These are phyloP conservation scores for Laburnicola sp. DNA, from an alignment of 2,329 filamentous ascomycete species.

Conservation along the genomic window DNA sequence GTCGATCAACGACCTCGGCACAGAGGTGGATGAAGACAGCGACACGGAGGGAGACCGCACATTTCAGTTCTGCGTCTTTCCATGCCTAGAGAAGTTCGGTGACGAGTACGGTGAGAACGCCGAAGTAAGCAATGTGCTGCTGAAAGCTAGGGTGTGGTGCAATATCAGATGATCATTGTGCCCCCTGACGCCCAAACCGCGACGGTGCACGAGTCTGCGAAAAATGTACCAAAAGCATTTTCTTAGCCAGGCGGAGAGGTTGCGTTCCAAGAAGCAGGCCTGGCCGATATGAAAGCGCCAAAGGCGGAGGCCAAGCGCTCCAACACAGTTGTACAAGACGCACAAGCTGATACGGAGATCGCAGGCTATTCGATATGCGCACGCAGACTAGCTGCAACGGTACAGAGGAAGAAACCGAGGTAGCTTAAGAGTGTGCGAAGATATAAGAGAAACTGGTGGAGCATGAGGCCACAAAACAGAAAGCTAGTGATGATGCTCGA, in stretches of 20 bases:
- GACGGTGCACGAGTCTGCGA: background rate
- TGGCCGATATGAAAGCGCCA: conserved; percentile 25
- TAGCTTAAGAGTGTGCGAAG: conserved; percentile 96
- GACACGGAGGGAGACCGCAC: conserved; percentile 17
- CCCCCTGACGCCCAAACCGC: background rate
- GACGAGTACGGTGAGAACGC: conserved; percentile 31
- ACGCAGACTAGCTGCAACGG: conserved; percentile 89
- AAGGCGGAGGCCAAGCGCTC: conserved; percentile 34
- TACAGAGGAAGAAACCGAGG: conserved; percentile 70
- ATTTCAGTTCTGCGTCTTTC: conserved; percentile 40
- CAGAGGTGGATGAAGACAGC: conserved; percentile 27
- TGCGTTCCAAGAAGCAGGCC: conserved; percentile 28
- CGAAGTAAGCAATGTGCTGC: conserved; percentile 32
- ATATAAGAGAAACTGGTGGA: background rate
- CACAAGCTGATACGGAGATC: conserved; percentile 30
- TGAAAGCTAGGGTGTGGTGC: conserved; percentile 40
- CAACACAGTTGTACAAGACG: conserved; percentile 42
- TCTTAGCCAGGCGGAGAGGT: conserved; percentile 26
- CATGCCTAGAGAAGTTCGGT: conserved; percentile 36
- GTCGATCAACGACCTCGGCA: conserved; percentile 32
- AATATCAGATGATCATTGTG: conserved; percentile 13
- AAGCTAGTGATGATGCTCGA: background rate
- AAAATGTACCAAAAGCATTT: conserved; percentile 31
- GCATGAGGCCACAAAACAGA: background rate
- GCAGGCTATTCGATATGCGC: conserved; percentile 68